Conservation (phyloP, 2,329 filamentous ascomycete species). For the Geosmithia putterillii region DNA sequence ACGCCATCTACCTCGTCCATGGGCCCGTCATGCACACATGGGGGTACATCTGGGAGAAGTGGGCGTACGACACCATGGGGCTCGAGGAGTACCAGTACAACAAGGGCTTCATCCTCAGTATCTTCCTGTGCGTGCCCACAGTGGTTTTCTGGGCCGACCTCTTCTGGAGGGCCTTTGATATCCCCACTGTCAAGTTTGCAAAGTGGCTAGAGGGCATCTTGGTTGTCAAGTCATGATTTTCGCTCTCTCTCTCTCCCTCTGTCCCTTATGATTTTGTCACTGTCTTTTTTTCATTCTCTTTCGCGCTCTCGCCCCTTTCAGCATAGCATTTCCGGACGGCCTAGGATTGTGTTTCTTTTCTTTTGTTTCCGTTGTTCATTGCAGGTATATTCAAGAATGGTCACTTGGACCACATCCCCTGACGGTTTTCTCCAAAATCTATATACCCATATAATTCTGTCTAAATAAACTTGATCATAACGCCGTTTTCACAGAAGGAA, state of each 20-base stretch:
- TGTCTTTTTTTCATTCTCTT: not conserved
- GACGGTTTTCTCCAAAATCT: no score
- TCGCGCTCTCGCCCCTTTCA: no score
- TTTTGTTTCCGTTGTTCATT: not conserved
- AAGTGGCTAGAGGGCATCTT: constrained; percentile 38
- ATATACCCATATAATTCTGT: no score
- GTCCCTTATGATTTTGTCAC: no score
- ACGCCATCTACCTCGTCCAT: constrained; percentile 49
- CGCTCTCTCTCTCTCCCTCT: not conserved
- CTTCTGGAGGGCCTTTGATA: constrained; percentile 43
- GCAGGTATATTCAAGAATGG: no score
- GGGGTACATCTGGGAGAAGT: constrained; percentile 37
- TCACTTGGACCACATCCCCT: no score
- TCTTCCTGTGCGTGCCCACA: constrained; percentile 33
- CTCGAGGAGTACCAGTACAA: constrained; percentile 28
- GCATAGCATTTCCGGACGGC: no score
- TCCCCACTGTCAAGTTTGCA: constrained; percentile 41
- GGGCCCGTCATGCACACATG: constrained; percentile 40
- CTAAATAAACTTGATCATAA: no score
- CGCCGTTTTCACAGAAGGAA: no score
- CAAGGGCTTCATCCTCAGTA: constrained; percentile 32
- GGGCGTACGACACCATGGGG: constrained; percentile 34
- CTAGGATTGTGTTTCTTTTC: not conserved
- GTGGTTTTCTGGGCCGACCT: constrained; percentile 43
- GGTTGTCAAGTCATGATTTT: not conserved